Evolutionary conservation across 495 filamentous ascomycete species (phyloP).

Genomic region (Talaromyces trachyspermus): DNA sequence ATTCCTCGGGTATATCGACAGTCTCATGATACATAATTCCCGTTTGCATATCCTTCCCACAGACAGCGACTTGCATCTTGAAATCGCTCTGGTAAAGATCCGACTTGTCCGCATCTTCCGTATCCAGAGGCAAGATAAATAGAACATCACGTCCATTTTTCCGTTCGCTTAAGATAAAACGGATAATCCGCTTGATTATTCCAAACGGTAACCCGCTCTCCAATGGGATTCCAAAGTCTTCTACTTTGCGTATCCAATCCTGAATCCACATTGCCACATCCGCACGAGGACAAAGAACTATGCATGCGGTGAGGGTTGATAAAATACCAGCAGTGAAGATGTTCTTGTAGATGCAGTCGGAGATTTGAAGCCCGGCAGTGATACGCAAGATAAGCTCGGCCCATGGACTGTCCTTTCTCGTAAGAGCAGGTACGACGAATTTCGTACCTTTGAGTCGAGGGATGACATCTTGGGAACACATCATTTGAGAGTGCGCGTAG

Average conservation of each 20-base stretch:
- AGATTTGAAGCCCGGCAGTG: background rate
- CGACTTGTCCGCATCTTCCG: slow-evolving; percentile 1
- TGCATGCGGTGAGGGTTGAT: background rate
- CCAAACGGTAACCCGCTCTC: slow-evolving; percentile 4
- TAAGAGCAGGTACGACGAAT: background rate
- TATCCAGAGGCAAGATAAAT: slow-evolving; percentile 2
- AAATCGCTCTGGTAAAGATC: slow-evolving; percentile 6
- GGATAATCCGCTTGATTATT: slow-evolving; percentile 2
- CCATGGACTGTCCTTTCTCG: slow-evolving; percentile 3
- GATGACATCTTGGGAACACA: slow-evolving; percentile 2
- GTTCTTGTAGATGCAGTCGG: slow-evolving; percentile 4
- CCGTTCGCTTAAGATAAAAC: slow-evolving; percentile 3
- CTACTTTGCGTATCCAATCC: slow-evolving; percentile 3
- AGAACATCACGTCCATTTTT: slow-evolving; percentile 1
- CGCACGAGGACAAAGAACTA: background rate
- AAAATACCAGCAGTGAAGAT: slow-evolving; percentile 4
- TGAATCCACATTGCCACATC: slow-evolving; percentile 4
- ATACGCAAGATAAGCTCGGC: slow-evolving; percentile 4
- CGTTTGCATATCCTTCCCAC: background rate
- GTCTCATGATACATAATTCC: slow-evolving; percentile 1
- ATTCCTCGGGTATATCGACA: slow-evolving; percentile 1
- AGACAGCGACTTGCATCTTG: slow-evolving; percentile 3
- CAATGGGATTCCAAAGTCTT: slow-evolving; percentile 1
- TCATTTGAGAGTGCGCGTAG: slow-evolving; percentile 1
- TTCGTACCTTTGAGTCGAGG: background rate